Evolutionary conservation across 2,329 filamentous ascomycete genomes (phyloP).

Genomic region (Chaetomiaceae sp.): DNA sequence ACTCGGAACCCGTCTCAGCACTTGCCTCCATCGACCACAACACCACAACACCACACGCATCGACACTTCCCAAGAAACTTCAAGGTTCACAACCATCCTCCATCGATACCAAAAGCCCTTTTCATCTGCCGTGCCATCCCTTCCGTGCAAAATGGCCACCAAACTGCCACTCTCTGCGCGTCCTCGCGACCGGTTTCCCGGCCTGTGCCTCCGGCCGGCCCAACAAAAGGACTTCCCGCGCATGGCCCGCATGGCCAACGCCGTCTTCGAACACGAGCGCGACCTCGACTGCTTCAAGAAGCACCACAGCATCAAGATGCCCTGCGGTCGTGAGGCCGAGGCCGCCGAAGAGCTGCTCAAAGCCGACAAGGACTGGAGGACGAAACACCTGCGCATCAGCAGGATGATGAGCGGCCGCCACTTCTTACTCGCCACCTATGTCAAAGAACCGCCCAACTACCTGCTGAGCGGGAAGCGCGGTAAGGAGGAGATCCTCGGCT

Average conservation of each 20-base stretch:
- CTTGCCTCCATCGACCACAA: too few relatives aligned
- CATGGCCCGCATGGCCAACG: conserved; percentile 11
- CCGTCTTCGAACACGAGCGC: conserved; percentile 4
- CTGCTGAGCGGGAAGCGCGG: neutral
- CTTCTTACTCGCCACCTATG: conserved; percentile 5
- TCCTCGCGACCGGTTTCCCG: neutral
- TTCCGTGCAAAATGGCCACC: neutral
- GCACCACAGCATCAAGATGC: neutral
- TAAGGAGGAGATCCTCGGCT: conserved; percentile 9
- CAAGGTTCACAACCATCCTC: too few relatives aligned
- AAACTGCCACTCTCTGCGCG: neutral
- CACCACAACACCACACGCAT: too few relatives aligned
- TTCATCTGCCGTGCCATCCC: too few relatives aligned
- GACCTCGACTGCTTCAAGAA: neutral
- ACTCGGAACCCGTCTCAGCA: too few relatives aligned
- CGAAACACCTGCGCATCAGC: neutral
- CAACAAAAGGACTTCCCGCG: neutral
- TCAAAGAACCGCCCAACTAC: neutral
- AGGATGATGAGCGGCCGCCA: neutral
- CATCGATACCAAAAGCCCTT: too few relatives aligned
- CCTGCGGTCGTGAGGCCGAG: neutral
- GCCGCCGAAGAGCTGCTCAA: neutral
- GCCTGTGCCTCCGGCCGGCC: neutral
- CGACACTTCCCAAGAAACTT: too few relatives aligned
- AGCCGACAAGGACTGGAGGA: neutral